Base-by-base conservation (phyloP, 495 filamentous ascomycete genomes). In the Aspergillus sclerotioniger region DNA sequence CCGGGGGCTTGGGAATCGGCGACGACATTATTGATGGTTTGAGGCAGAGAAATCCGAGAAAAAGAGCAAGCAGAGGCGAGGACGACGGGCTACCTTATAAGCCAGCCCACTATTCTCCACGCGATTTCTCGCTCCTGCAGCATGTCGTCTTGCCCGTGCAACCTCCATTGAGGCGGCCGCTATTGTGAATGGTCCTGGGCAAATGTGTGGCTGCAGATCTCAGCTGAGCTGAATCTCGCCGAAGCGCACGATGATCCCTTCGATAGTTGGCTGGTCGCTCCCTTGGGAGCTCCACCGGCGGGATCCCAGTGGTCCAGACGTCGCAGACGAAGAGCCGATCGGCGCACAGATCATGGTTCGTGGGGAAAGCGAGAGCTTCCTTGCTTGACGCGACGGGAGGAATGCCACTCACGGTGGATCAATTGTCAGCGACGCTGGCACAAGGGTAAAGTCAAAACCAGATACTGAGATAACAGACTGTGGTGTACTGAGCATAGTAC, bases 1-100 rank as follows among this genome's bases (percentile, higher is more conserved):
- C 86, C 16, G 82, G 81, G 21, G 87, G 88, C 55, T 82, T 76
- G 9, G 88, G 88, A 56, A 90, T 89, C 17, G 71, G 64, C 15
- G 64, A 63, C 35, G 76, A 57, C 77, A 80, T 80, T 37, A 28
- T 65, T 50, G n/a, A 12, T 10, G 33, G 25, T 6, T 32, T 32
- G 8, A 46, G n/a, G 21, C 29, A 17, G 31, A 47, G 10, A 52
- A 55, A 53, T 15, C n/a, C 32, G 12, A 12, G 48, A 16, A 53
- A 37, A 33, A 43, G 35, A 39, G 9, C 19, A 32, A 21, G 35
- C 33, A 56, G 20, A 31, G 13, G 28, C 25, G 37, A 32, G 32
- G 48, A 58, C 25, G 39, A 28, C n/a, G 19, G 31, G n/a, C 33
- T 28, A 39, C 16, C 48, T 61, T 61, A 57, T 57, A 61, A 32